Percentiles rank a stretch among this genome's conserved stretches.
These are phyloP conservation scores for Scleroderma bovista DNA, from an alignment of 768 basidiomycete genomes.

Conservation along the genomic window DNA sequence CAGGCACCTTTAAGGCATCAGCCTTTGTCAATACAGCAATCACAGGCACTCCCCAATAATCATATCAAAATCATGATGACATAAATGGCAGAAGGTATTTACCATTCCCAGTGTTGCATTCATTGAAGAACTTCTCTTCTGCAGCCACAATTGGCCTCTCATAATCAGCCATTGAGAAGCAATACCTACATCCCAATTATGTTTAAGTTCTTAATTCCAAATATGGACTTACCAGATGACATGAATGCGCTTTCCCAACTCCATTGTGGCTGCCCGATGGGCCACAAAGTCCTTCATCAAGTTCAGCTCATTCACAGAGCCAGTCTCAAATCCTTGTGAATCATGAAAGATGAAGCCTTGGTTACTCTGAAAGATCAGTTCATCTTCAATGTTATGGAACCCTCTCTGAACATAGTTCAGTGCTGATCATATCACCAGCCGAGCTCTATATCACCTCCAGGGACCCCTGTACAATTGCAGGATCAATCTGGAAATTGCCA, in stretches of 20 bases:
- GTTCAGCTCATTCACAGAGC: conserved; percentile 23
- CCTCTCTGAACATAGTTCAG: conserved; percentile 12
- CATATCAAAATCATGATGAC: neutral
- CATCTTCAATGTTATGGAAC: conserved; percentile 27
- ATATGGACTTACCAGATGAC: conserved; percentile 11
- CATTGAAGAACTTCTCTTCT: conserved; percentile 29
- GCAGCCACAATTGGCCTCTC: conserved; percentile 21
- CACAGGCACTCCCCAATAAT: conserved; percentile 28
- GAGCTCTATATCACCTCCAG: neutral
- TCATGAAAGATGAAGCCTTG: conserved; percentile 36
- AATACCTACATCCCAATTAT: conserved; percentile 29
- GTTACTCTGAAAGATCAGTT: conserved; percentile 28
- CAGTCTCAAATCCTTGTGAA: conserved; percentile 36
- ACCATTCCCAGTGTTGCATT: conserved; percentile 11
- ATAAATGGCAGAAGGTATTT: neutral
- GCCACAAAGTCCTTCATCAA: conserved; percentile 28
- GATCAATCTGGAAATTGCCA: conserved; percentile 1
- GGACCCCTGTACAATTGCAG: neutral
- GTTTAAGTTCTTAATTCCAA: neutral
- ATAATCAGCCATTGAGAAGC: conserved; percentile 24
- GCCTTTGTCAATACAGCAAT: conserved; percentile 36
- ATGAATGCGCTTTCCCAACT: conserved; percentile 29
- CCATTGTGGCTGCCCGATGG: conserved; percentile 10
- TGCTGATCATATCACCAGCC: neutral
- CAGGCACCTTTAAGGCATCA: conserved; percentile 23